A percentile compares a stretch with the other conserved stretches of the same genome.
Conservation (phyloP, 2,329 filamentous ascomycete genomes). For the Pyricularia grisea region DNA sequence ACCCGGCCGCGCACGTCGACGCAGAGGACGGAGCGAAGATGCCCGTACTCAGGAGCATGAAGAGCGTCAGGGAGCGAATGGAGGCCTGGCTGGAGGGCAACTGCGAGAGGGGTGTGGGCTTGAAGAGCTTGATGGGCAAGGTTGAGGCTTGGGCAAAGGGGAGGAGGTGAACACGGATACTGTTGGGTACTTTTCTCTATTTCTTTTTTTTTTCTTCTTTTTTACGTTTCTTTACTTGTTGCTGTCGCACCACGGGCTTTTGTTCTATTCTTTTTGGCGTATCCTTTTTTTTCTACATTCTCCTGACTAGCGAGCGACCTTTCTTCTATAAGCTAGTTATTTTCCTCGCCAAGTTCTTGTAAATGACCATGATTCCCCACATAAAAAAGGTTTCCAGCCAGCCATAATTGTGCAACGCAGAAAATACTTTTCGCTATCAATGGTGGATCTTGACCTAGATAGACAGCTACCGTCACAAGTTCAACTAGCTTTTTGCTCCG, state of each 20-base stretch:
- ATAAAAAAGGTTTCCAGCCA: neutral
- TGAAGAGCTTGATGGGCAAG: constrained; percentile 61
- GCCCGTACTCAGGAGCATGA: constrained; percentile 66
- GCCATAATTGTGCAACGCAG: neutral
- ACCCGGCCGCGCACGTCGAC: constrained; percentile 58
- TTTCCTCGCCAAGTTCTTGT: neutral
- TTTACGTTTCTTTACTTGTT: neutral
- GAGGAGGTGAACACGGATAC: constrained; percentile 14
- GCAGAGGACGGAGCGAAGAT: constrained; percentile 45
- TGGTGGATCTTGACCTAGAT: too few relatives aligned
- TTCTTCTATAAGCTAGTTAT: neutral
- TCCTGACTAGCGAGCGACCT: neutral
- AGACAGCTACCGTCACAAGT: too few relatives aligned
- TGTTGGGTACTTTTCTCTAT: constrained; percentile 4
- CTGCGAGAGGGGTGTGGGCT: constrained; percentile 67
- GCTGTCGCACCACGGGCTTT: neutral
- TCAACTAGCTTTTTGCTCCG: too few relatives aligned
- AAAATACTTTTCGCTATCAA: neutral
- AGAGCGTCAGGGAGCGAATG: constrained; percentile 64
- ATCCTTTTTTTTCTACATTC: neutral
- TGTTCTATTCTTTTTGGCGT: neutral
- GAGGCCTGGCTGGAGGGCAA: constrained; percentile 73
- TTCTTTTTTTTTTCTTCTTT: neutral
- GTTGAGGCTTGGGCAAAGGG: constrained; percentile 41
- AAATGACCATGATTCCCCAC: neutral